These are phyloP conservation scores for Ophioceras dolichostomum DNA, from an alignment of 2,329 filamentous ascomycete genomes.

Conservation along the genomic window DNA sequence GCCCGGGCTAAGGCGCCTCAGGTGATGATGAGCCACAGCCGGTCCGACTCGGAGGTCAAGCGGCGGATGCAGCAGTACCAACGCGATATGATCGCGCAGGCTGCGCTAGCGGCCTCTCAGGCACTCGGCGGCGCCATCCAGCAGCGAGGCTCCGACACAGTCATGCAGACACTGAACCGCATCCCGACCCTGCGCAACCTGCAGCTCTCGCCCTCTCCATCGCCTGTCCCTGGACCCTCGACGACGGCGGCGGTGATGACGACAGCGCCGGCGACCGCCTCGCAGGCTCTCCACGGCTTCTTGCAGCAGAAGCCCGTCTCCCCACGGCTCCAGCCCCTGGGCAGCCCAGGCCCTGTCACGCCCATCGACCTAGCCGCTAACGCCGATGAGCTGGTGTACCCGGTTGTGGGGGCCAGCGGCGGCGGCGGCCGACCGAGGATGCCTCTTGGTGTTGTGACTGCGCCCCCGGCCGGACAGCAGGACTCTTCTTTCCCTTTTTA, in stretches of 20 bases:
- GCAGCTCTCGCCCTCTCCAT: slow-evolving; percentile 14
- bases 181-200: slow-evolving; percentile 21
- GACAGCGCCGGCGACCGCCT: slow-evolving; percentile 2
- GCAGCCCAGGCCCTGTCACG: slow-evolving; percentile 48
- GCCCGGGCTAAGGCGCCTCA: neutral
- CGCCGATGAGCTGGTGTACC: no score
- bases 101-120: slow-evolving; percentile 29
- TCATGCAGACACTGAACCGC: slow-evolving; percentile 3
- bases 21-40: slow-evolving; percentile 12
- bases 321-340: slow-evolving; percentile 37
- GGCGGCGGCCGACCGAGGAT: neutral
- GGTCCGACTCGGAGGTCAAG: slow-evolving; percentile 33
- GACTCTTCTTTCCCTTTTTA: no score
- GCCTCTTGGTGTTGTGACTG: neutral
- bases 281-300: neutral
- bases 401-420: slow-evolving; percentile 7
- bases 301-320: slow-evolving; percentile 31
- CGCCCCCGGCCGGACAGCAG: no score
- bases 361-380: slow-evolving; percentile 43
- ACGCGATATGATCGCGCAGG: slow-evolving; percentile 48
- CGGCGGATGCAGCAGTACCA: slow-evolving; percentile 45
- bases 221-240: no score
- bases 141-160: slow-evolving; percentile 6
- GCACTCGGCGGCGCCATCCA: slow-evolving; percentile 14
- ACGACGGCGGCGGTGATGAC: no score